These are phyloP conservation scores for Fusarium illudens DNA, from an alignment of 2,329 filamentous ascomycete species.

Conservation along the genomic window DNA sequence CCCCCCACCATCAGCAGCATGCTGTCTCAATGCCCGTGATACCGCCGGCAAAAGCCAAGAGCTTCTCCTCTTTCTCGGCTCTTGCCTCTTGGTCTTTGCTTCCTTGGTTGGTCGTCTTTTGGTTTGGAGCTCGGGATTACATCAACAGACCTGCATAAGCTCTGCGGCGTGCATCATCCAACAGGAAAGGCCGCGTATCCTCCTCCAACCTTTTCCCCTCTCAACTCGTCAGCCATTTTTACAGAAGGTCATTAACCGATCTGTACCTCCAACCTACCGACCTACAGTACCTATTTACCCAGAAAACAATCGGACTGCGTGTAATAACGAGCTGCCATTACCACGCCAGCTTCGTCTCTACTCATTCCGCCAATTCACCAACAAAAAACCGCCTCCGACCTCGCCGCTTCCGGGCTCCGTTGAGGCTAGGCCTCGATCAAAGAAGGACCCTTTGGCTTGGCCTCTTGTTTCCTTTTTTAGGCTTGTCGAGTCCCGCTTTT, in stretches of 20 bases:
- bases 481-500: constrained; percentile 28
- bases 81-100: background rate
- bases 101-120: background rate
- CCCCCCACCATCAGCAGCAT: constrained; percentile 1
- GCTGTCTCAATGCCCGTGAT: constrained; percentile 9
- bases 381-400: background rate
- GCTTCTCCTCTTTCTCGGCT: background rate
- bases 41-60: background rate
- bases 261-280: background rate
- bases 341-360: background rate
- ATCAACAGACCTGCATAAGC: constrained; percentile 6
- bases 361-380: background rate
- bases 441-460: constrained; percentile 2
- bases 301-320: background rate
- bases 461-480: constrained; percentile 19
- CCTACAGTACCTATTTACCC: too few species aligned
- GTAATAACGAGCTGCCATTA: background rate
- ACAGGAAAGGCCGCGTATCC: constrained; percentile 28
- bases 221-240: constrained; percentile 3
- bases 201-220: background rate
- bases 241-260: background rate
- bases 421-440: background rate
- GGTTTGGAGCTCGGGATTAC: background rate
- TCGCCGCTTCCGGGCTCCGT: background rate
- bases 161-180: constrained; percentile 16